Evolutionary conservation across 345 rosid genomes (phyloP), one percentile per base, ranked within the genome.

Genomic region (Dimocarpus longan): DNA sequence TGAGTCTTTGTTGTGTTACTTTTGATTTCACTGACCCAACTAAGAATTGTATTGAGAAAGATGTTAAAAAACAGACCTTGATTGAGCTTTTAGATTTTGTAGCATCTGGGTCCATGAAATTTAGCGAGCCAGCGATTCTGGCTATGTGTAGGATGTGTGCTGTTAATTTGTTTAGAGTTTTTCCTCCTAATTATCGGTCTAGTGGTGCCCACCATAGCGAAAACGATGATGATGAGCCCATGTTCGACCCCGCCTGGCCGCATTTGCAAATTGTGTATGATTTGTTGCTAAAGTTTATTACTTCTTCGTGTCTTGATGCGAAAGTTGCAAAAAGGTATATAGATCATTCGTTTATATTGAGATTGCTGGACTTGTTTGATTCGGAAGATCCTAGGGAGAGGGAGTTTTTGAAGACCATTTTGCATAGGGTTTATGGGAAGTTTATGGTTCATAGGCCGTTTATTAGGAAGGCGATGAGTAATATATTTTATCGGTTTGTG

Each of bases 361-460:
- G 93, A 83, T 70, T 94, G 85, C 92, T 94, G 0, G 98, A 91
- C 62, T 89, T 91, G 89, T 92, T 88, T 66, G 94, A 92, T 70
- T 91, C 98, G 0, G 97, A 94, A 87, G 97, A 94, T 78, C 95
- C 95, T 3, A 87, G 98, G 74, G 98, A 94, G 81, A 86, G 94
- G 75, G 98, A 94, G 73, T 90, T 92, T 81, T 85, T 94, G 77
- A 94, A 94, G 89, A 87, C 92, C 18, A 86, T 88, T 73, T 74
- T 92, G 80, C 98, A 94, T 48, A 85, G 94, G 66, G 86, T 88
- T 11, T 92, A 92, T 72, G 95, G 98, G 54, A 94, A 92, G 65
- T 94, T 94, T 81, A 94, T 91, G 98, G 98, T 92, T 74, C 97
- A 94, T 59, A 89, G 98, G 76, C 98, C 95, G 0, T 92, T 94